A percentile compares a stretch with the other conserved stretches of the same genome.
Evolutionary conservation across 2,329 filamentous ascomycete species (phyloP).

Genomic region (Xylariaceae sp.): DNA sequence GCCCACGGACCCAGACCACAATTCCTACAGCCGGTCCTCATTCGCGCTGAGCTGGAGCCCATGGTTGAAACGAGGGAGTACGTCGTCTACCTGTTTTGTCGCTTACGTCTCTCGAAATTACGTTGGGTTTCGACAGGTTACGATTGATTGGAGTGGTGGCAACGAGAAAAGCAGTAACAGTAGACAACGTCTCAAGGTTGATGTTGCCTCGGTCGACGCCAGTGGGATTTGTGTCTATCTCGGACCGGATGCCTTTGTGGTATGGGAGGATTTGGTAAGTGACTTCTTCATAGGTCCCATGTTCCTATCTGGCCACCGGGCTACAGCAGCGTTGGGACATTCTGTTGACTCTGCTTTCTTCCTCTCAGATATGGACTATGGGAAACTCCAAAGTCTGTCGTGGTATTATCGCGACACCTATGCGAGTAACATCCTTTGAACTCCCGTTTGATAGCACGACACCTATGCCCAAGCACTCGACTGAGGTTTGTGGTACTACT

Average conservation of each 20-base stretch:
- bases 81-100: conserved; percentile 41
- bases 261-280: conserved; percentile 51
- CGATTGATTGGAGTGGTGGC: conserved; percentile 36
- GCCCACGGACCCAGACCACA: conserved; percentile 45
- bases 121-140: conserved; percentile 52
- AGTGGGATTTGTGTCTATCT: conserved; percentile 49
- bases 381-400: conserved; percentile 40
- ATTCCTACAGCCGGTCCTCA: conserved; percentile 44
- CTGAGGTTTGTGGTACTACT: conserved; percentile 43
- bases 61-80: conserved; percentile 39
- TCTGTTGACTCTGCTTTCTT: conserved; percentile 9
- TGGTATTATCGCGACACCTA: conserved; percentile 53
- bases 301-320: no score
- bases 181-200: conserved; percentile 36
- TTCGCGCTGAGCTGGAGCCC: conserved; percentile 54
- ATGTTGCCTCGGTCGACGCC: conserved; percentile 39
- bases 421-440: conserved; percentile 48
- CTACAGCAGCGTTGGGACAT: no score
- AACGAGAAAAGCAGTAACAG: no score
- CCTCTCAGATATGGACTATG: conserved; percentile 41
- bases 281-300: no score
- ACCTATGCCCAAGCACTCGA: conserved; percentile 33
- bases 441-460: conserved; percentile 37
- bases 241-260: conserved; percentile 49
- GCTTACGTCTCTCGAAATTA: conserved; percentile 50